Evolutionary conservation across 169 alveolate genomes (phyloP), one percentile per base, ranked within the genome.

Genomic region (Plasmodium sp.): DNA sequence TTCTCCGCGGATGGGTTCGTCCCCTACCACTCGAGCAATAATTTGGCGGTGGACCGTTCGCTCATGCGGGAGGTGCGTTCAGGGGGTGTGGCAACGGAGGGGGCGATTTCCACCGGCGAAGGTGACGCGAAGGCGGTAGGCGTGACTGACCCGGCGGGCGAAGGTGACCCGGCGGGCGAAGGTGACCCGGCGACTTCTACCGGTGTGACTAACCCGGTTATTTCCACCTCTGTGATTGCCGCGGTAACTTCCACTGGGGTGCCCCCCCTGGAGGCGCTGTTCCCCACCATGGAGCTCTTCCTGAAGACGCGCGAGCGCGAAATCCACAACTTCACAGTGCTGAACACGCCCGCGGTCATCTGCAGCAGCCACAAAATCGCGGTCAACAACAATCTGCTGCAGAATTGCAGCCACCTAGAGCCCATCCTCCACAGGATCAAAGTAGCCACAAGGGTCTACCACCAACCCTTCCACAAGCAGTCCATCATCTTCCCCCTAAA

Each of bases 401-500:
- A 79, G 43, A 75, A 58, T 39, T 54, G 41, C 16, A 27, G 72
- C 14, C 41, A 75, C 18, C 2, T 73, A 39, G 85, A 77, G 34
- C 67, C 84, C 4, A 75, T 77, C 3, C 79, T 86, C 16, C 31
- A 45, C 39, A 36, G 67, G 39, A 86, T 86, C 58, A 86, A 86
- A 56, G 12, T 36, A 43, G 93, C 93, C 0, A 86, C 93, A 1
- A 75, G 93, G 58, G 93, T 86, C 16, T 86, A 71, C 56, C 93
- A 86, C 75, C 51, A 86, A 10, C 81, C 93, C 16, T 86, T 86
- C 71, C 51, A 77, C 58, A 72, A 86, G 81, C 97, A 96, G 33
- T 86, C 92, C 43, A 80, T 96, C 12, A 92, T 97, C 6, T 96
- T 97, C 84, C 99, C 99, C 1, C 95, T 97, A 10, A 94, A 95